Percentiles rank a stretch among this genome's conserved stretches.
Conservation (phyloP, 139 green algal genomes). For the Pleodorina starrii region DNA sequence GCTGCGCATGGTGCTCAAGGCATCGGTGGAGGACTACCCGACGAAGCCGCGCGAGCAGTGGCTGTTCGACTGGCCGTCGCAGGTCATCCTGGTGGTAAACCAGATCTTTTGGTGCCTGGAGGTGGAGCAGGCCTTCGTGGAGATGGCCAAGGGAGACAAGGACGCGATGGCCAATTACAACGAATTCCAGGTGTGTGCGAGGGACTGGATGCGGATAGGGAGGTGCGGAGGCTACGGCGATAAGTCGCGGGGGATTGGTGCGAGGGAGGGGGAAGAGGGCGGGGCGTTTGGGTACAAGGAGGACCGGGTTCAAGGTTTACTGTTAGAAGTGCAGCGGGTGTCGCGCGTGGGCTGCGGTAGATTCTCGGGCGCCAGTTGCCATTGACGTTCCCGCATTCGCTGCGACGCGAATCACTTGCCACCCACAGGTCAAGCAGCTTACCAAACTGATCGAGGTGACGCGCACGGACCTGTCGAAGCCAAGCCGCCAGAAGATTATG, state of each 20-base stretch:
- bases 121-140: slow-evolving; percentile 84
- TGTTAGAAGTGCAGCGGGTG: too few species aligned
- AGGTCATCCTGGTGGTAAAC: slow-evolving; percentile 93
- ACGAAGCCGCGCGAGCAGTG: slow-evolving; percentile 80
- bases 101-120: slow-evolving; percentile 94
- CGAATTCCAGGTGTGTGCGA: slow-evolving; percentile 77
- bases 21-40: slow-evolving; percentile 84
- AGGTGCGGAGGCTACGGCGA: too few species aligned
- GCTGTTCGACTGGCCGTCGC: slow-evolving; percentile 90
- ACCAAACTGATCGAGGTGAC: slow-evolving; percentile 87
- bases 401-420: too few species aligned
- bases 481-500: slow-evolving; percentile 79
- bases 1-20: slow-evolving; percentile 79
- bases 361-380: too few species aligned
- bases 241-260: too few species aligned
- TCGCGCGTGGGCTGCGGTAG: too few species aligned
- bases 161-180: slow-evolving; percentile 88
- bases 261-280: too few species aligned
- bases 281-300: too few species aligned
- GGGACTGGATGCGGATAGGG: too few species aligned
- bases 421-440: slow-evolving; percentile 85
- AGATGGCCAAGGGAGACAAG: slow-evolving; percentile 75
- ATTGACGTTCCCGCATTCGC: too few species aligned
- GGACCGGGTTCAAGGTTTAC: too few species aligned
- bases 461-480: slow-evolving; percentile 75